A percentile compares a stretch with the other conserved stretches of the same genome.
phyloP scores from a whole-genome alignment of 2,329 filamentous ascomycete species.

The Fusarium nisikadoi region DNA sequence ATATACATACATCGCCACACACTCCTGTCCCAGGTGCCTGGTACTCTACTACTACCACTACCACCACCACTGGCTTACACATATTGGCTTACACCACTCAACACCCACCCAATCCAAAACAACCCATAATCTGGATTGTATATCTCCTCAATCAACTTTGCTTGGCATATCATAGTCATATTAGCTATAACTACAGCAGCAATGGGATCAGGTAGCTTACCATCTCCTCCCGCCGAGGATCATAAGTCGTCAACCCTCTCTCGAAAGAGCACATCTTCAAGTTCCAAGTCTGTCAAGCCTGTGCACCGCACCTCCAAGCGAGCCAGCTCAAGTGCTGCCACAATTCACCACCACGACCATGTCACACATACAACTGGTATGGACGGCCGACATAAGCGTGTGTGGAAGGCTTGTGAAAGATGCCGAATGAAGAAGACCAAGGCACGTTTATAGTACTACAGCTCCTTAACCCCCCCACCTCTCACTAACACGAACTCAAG shows the following conservation, averaged over 20 bases:
- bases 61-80: conserved; percentile 29
- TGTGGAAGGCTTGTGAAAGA: conserved; percentile 74
- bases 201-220: conserved; percentile 62
- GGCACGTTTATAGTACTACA: conserved; percentile 52
- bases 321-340: conserved; percentile 53
- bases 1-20: conserved; percentile 33
- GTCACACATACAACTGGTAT: conserved; percentile 50
- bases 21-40: conserved; percentile 31
- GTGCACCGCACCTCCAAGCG: conserved; percentile 64
- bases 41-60: conserved; percentile 15
- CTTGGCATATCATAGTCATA: conserved; percentile 17
- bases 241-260: conserved; percentile 49
- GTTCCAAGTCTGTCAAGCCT: conserved; percentile 60
- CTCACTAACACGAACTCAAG: conserved; percentile 49
- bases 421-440: conserved; percentile 78
- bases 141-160: conserved; percentile 15
- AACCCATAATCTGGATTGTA: conserved; percentile 14
- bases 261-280: conserved; percentile 54
- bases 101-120: neutral
- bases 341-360: conserved; percentile 53
- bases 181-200: conserved; percentile 32
- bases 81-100: conserved; percentile 32
- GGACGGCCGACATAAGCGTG: conserved; percentile 70
- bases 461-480: conserved; percentile 1
- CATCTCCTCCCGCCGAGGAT: conserved; percentile 64